These are phyloP conservation scores for Penicillium thymicola DNA, from an alignment of 2,329 filamentous ascomycete species.

Conservation along the genomic window DNA sequence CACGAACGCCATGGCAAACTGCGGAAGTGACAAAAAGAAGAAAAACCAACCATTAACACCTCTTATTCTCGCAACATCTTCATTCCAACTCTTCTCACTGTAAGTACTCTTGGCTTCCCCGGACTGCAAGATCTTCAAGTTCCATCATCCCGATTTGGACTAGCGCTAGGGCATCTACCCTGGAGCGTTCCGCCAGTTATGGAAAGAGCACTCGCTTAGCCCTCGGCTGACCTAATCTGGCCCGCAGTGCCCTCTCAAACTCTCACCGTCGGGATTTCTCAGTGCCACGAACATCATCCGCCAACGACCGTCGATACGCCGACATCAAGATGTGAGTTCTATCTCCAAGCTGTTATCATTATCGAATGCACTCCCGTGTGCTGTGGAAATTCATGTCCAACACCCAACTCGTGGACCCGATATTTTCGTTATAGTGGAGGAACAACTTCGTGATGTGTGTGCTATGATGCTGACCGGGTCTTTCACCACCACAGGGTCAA, in stretches of 20 bases:
- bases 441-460: slow-evolving; percentile 16
- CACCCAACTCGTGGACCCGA: slow-evolving; percentile 12
- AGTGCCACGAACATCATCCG: slow-evolving; percentile 45
- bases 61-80: neutral
- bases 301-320: slow-evolving; percentile 47
- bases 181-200: slow-evolving; percentile 1
- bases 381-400: slow-evolving; percentile 3
- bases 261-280: slow-evolving; percentile 40
- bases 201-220: slow-evolving; percentile 33
- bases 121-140: slow-evolving; percentile 5
- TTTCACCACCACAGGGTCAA: slow-evolving; percentile 75
- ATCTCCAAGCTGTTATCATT: slow-evolving; percentile 26
- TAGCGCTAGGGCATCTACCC: slow-evolving; percentile 13
- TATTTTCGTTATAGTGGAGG: slow-evolving; percentile 12
- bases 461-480: slow-evolving; percentile 32
- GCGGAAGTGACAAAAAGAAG: too few species aligned
- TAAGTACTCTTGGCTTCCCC: slow-evolving; percentile 3
- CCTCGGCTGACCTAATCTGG: slow-evolving; percentile 39
- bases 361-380: slow-evolving; percentile 18
- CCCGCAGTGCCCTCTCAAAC: slow-evolving; percentile 35
- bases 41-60: neutral
- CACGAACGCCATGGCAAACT: neutral
- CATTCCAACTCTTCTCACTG: neutral
- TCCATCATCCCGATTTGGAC: slow-evolving; percentile 11
- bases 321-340: slow-evolving; percentile 47